Evolutionary conservation across 352 stramenopile species (phyloP), one percentile per base, ranked within the genome.

Genomic region (Pythium monospermum): DNA sequence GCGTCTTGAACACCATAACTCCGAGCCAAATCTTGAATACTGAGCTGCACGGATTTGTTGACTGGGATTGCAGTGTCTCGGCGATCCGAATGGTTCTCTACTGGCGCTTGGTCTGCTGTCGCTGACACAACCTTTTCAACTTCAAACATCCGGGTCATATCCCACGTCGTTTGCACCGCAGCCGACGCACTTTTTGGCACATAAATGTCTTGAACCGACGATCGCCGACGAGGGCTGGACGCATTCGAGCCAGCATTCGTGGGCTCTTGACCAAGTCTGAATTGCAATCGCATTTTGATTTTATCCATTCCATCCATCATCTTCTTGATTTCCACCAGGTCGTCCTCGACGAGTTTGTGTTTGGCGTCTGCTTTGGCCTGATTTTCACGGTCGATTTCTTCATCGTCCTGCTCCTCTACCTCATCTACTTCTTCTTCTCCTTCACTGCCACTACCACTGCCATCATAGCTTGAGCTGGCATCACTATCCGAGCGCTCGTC

Each of bases 261-360:
- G 26, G 45, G 49, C 31, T 59, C 48, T 13, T 41, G 58, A 2
- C 36, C 27, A 6, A 86, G 60, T 8, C 71, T 68, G 26, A 85
- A 76, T 48, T 83, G 57, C 28, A 86, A 44, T 4, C 71, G 69
- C 50, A 49, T 41, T 42, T 75, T 87, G 35, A 86, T 71, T n/a
- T 63, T 59, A 37, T 81, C 68, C 72, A 89, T 89, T 26, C 85
- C 69, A 3, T 48, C 64, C 33, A 76, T 63, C 73, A 87, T 79
- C 35, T 51, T 51, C 12, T 46, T 66, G 54, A 87, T 72, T 43
- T 68, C 69, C 11, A 65, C 55, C 0, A 87, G 57, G 21, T 83
- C 70, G 2, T 33, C 40, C 15, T 57, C 66, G 23, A 86, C 69
- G 2, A 53, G 56, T 35, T 54, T 43, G 33, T 69, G 60, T 56